Evolutionary conservation across 1,139 yeast species (phyloP).

Genomic region (Zygotorulaspora mrakii): DNA sequence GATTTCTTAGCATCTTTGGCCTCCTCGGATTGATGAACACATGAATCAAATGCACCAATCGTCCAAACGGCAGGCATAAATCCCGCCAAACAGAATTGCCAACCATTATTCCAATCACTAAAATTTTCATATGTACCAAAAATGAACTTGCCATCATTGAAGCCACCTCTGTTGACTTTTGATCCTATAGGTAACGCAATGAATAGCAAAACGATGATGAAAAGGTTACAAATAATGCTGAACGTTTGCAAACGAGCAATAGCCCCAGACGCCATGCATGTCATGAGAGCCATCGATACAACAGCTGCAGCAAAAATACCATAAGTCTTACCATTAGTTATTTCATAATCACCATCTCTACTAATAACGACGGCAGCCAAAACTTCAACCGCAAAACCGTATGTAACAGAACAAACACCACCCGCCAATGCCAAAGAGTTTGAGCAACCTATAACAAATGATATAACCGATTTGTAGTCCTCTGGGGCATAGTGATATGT

Average conservation of each 20-base stretch:
- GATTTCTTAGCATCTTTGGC: slow-evolving; percentile 61
- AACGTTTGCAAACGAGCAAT: slow-evolving; percentile 58
- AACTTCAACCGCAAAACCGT: slow-evolving; percentile 55
- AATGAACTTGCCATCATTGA: slow-evolving; percentile 45
- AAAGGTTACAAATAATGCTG: slow-evolving; percentile 54
- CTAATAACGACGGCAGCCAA: slow-evolving; percentile 51
- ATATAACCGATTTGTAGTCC: slow-evolving; percentile 41
- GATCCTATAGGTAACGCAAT: slow-evolving; percentile 65
- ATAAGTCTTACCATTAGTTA: slow-evolving; percentile 47
- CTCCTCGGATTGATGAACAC: slow-evolving; percentile 72
- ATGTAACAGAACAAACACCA: slow-evolving; percentile 55
- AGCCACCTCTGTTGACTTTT: slow-evolving; percentile 31
- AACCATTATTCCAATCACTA: slow-evolving; percentile 62
- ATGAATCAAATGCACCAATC: slow-evolving; percentile 66
- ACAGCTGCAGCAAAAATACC: slow-evolving; percentile 56
- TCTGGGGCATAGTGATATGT: slow-evolving; percentile 54
- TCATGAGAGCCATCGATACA: slow-evolving; percentile 44
- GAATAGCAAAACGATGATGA: slow-evolving; percentile 53
- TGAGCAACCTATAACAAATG: slow-evolving; percentile 57
- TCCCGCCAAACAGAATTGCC: slow-evolving; percentile 47
- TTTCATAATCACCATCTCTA: slow-evolving; percentile 44
- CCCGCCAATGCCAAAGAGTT: slow-evolving; percentile 57
- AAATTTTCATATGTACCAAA: slow-evolving; percentile 55
- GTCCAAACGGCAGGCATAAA: slow-evolving; percentile 65
- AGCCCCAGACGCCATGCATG: slow-evolving; percentile 49